These are phyloP conservation scores for Podaxis sp. DNA, from an alignment of 768 basidiomycete genomes.

Conservation along the genomic window DNA sequence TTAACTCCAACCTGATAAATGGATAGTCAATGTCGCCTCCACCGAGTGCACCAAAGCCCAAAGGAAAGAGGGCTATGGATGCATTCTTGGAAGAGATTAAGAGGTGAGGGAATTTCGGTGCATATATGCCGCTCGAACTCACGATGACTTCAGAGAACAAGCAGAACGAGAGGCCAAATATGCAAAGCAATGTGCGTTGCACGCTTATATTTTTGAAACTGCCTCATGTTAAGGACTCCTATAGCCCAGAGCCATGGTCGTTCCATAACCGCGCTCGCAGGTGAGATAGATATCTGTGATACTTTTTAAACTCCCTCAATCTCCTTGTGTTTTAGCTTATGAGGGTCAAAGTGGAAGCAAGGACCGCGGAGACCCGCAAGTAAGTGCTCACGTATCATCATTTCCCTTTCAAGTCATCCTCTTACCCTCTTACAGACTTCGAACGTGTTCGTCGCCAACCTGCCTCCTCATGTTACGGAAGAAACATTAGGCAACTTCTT, in stretches of 20 bases:
- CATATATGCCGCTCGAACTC: not conserved
- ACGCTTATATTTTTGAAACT: not conserved
- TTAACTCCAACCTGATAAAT: conserved; percentile 6
- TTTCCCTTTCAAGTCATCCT: not conserved
- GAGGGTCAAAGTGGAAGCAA: conserved; percentile 90
- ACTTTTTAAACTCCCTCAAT: not conserved
- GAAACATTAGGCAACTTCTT: conserved; percentile 86
- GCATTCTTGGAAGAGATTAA: conserved; percentile 96
- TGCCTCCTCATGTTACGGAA: conserved; percentile 86
- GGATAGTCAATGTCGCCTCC: conserved; percentile 60
- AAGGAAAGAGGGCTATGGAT: conserved; percentile 97
- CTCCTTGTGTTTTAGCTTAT: conserved; percentile 48
- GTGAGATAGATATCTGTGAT: not conserved
- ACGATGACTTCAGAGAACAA: conserved; percentile 68
- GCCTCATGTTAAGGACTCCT: not conserved
- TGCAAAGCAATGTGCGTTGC: conserved; percentile 56
- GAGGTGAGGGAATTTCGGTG: conserved; percentile 43
- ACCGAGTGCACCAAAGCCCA: conserved; percentile 60
- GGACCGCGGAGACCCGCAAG: conserved; percentile 86
- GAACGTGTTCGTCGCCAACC: conserved; percentile 93
- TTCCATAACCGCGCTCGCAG: conserved; percentile 89
- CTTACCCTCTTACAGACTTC: conserved; percentile 61
- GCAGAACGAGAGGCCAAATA: conserved; percentile 86
- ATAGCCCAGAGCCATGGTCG: conserved; percentile 47
- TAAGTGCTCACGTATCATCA: conserved; percentile 28